These are phyloP conservation scores for Nitzschia sp. DNA, from an alignment of 108 stramenopile species.

Conservation along the genomic window DNA sequence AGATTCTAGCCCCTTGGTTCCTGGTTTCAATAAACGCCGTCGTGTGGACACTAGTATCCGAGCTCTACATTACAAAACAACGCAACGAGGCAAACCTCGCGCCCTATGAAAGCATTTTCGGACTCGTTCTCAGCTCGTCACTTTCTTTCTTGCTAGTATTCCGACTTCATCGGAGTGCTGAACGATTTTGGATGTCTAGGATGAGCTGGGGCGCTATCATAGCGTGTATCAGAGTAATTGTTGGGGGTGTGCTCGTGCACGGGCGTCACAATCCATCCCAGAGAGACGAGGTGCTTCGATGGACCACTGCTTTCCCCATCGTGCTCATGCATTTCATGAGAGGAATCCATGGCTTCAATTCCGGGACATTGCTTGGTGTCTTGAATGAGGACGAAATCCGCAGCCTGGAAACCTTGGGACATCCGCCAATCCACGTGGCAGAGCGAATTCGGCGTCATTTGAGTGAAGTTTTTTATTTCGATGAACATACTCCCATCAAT, in stretches of 20 bases:
- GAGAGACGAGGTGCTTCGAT: slow-evolving; percentile 37
- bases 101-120: slow-evolving; percentile 27
- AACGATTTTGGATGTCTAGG: slow-evolving; percentile 45
- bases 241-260: slow-evolving; percentile 20
- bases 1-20: slow-evolving; percentile 18
- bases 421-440: slow-evolving; percentile 39
- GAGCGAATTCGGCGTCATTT: slow-evolving; percentile 24
- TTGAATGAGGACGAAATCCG: slow-evolving; percentile 22
- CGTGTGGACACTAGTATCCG: slow-evolving; percentile 27
- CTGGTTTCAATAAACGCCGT: slow-evolving; percentile 28
- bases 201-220: slow-evolving; percentile 39
- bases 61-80: neutral
- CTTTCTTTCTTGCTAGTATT: slow-evolving; percentile 52
- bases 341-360: slow-evolving; percentile 7
- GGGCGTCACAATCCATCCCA: slow-evolving; percentile 22
- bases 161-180: slow-evolving; percentile 47
- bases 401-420: neutral
- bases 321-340: slow-evolving; percentile 28
- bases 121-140: slow-evolving; percentile 32
- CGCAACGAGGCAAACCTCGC: neutral
- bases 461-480: slow-evolving; percentile 11
- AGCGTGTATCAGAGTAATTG: slow-evolving; percentile 17
- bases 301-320: slow-evolving; percentile 40
- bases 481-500: slow-evolving; percentile 8
- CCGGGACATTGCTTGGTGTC: slow-evolving; percentile 23